A percentile compares a stretch with the other conserved stretches of the same genome.
Conservation (phyloP, 768 basidiomycete species). For the Polyporus arcularius region DNA sequence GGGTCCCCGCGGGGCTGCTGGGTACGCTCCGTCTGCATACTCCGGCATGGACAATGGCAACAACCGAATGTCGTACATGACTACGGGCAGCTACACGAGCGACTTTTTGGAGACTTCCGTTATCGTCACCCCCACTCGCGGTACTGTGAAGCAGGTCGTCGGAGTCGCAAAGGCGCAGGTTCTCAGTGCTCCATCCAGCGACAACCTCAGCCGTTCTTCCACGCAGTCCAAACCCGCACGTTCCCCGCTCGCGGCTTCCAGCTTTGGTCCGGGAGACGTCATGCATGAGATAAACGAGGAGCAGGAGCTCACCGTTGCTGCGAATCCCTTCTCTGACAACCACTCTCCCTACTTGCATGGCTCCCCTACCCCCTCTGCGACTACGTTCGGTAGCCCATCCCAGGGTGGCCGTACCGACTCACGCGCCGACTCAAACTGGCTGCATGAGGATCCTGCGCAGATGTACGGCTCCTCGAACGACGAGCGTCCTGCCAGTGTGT, state of each 20-base stretch:
- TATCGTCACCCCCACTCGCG: constrained; percentile 72
- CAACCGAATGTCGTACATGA: constrained; percentile 66
- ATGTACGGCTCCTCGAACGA: constrained; percentile 31
- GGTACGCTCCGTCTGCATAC: constrained; percentile 47
- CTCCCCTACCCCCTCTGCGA: constrained; percentile 32
- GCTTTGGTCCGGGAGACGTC: constrained; percentile 72
- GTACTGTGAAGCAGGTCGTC: constrained; percentile 61
- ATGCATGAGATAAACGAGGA: constrained; percentile 47
- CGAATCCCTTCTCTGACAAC: constrained; percentile 68
- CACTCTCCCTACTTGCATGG: constrained; percentile 40
- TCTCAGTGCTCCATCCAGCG: constrained; percentile 47
- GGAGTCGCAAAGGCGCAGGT: constrained; percentile 82
- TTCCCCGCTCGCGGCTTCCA: constrained; percentile 70
- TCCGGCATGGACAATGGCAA: constrained; percentile 58
- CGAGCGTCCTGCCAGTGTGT: constrained; percentile 60
- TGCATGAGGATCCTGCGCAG: constrained; percentile 16
- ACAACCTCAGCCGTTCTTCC: constrained; percentile 31
- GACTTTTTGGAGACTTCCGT: constrained; percentile 82
- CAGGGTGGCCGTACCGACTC: constrained; percentile 31
- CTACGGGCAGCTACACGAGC: constrained; percentile 72
- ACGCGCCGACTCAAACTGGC: constrained; percentile 28
- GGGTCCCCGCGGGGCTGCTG: constrained; percentile 34
- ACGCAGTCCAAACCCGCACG: constrained; percentile 44
- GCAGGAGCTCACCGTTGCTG: constrained; percentile 26
- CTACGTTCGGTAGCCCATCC: constrained; percentile 38